A percentile compares a stretch with the other conserved stretches of the same genome.
Evolutionary conservation across 495 filamentous ascomycete species (phyloP).

Genomic region (Saxophila tyrrhenica): DNA sequence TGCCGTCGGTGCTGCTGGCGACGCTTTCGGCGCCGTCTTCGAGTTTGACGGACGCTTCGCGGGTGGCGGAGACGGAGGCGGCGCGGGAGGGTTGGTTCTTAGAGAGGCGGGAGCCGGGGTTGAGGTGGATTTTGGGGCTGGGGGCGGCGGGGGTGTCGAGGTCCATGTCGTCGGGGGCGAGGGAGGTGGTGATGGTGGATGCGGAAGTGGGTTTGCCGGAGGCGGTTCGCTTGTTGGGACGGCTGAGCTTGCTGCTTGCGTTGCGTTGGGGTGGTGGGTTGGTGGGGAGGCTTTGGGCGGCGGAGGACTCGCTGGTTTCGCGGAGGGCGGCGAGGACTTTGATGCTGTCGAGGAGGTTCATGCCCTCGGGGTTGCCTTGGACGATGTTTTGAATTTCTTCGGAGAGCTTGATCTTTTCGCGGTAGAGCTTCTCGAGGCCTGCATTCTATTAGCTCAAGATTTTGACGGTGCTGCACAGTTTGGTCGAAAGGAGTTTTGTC

Average conservation of each 20-base stretch:
- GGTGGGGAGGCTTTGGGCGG: neutral
- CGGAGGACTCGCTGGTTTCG: conserved; percentile 35
- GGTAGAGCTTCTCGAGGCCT: conserved; percentile 43
- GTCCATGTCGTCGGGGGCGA: neutral
- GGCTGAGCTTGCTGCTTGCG: neutral
- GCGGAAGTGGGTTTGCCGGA: neutral
- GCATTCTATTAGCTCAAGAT: neutral
- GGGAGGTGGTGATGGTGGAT: neutral
- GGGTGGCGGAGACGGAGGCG: conserved; percentile 8
- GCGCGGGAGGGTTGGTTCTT: conserved; percentile 17
- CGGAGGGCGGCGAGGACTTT: conserved; percentile 51
- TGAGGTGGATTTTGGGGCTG: neutral
- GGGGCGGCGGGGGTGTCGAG: conserved; percentile 3
- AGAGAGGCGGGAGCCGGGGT: conserved; percentile 1
- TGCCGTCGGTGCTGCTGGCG: conserved; percentile 9
- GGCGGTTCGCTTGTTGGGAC: neutral
- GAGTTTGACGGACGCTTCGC: conserved; percentile 37
- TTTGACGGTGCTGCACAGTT: too few relatives aligned
- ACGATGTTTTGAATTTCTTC: conserved; percentile 52
- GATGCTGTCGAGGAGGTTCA: conserved; percentile 37
- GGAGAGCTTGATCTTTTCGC: conserved; percentile 51
- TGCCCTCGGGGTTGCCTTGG: conserved; percentile 38
- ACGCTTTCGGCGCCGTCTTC: conserved; percentile 39
- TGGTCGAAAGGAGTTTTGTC: too few relatives aligned
- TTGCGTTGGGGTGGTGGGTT: neutral